Base-by-base conservation (phyloP, 805 yeast species). In the Diddensiella caesifluorescens region DNA sequence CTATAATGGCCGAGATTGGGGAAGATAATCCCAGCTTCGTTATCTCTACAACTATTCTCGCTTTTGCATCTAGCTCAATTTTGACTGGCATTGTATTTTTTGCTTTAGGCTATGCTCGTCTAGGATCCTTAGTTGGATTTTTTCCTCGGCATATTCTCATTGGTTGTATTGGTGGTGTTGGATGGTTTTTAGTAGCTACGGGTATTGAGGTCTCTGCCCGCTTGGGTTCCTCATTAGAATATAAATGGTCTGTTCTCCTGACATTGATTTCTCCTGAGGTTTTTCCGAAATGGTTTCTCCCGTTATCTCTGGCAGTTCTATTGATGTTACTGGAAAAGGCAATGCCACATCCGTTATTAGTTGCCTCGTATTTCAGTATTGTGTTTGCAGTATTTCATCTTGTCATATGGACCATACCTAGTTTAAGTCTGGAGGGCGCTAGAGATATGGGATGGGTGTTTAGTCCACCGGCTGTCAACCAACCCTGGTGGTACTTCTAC, bases 111-210 rank as follows among this genome's bases (percentile, higher is more conserved):
- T 81, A 78, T 54, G 76, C 85, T 55, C 75, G 71, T 45, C 65
- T 92, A 27, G 98, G 98, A 4, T 75, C 85, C 23, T 65, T 92
- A 18, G 95, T 90, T 16, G 95, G 95, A 0, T 92, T 88, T 59
- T 92, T 92, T 70, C 98, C 98, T 1, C 71, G 97, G 47, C 98
- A 92, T 62, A 90, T 92, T 42, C 70, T 92, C 22, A 92, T 92
- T 27, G 98, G 98, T 1, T 92, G 97, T 60, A 89, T 92, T 53
- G 98, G 98, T 29, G 98, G 98, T 56, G 98, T 92, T 37, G 98
- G 98, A 5, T 89, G 85, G 64, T 92, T 92, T 62, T 68, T 92
- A 38, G 68, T 88, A 1, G 80, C 85, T 1, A 92, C 98, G 0
- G 98, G 95, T 1, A 64, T 92, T 22, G 97, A 90, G 56, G 95